A percentile compares a stretch with the other conserved stretches of the same genome.
Evolutionary conservation across 2,329 filamentous ascomycete species (phyloP).

Genomic region (Shiraia bambusicola): DNA sequence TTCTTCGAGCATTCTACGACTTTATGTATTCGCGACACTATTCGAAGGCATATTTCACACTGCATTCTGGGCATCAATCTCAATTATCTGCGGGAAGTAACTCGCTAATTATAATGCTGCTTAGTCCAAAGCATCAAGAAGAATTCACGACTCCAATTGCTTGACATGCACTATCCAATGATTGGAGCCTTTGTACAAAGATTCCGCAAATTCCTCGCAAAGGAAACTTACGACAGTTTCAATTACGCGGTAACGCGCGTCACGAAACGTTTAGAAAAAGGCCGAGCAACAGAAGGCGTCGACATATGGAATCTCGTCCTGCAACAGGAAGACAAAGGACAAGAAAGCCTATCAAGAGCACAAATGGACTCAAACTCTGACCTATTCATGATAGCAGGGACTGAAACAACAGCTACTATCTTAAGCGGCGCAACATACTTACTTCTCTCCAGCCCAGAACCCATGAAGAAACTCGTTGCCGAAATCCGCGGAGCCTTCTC

Average conservation of each 20-base stretch:
- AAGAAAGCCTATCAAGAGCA: slow-evolving; percentile 8
- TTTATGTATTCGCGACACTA: too few relatives aligned
- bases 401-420: slow-evolving; percentile 38
- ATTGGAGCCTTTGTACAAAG: neutral
- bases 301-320: slow-evolving; percentile 47
- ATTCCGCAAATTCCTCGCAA: neutral
- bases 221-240: slow-evolving; percentile 9
- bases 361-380: slow-evolving; percentile 35
- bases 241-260: slow-evolving; percentile 19
- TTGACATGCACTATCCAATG: slow-evolving; percentile 4
- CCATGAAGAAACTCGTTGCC: slow-evolving; percentile 15
- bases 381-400: slow-evolving; percentile 32
- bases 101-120: too few relatives aligned
- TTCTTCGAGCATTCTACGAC: too few relatives aligned
- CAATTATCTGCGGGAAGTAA: too few relatives aligned
- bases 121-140: neutral
- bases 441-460: slow-evolving; percentile 20
- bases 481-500: slow-evolving; percentile 20
- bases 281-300: slow-evolving; percentile 16
- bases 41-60: too few relatives aligned
- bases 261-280: slow-evolving; percentile 26
- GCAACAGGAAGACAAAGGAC: slow-evolving; percentile 23
- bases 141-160: neutral
- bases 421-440: slow-evolving; percentile 38
- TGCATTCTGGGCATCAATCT: too few relatives aligned